Evolutionary conservation across 106 monocot species (phyloP), one percentile per base, ranked within the genome.

Genomic region (Amphibolis antarctica): DNA sequence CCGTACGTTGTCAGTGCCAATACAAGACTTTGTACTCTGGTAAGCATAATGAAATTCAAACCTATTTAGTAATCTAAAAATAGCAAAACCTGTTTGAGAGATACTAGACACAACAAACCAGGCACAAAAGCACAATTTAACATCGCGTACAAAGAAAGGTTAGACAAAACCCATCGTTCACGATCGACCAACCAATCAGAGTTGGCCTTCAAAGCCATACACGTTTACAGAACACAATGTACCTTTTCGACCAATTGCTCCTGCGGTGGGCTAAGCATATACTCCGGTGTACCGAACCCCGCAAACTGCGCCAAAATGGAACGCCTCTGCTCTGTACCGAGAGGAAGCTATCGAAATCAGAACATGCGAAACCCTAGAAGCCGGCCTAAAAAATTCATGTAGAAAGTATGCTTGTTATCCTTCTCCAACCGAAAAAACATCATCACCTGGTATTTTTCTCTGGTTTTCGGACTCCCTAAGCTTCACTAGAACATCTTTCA

Each of bases 201-300:
- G 36, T 36, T 7, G 36, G 4, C 36, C 2, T 36, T 36, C 4
- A 36, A 36, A 36, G 7, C 4, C 36, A 36, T 36, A 36, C 2
- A 36, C 36, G 7, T 36, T 2, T 36, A 36, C 2, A 36, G 36
- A 36, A 36, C 7, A 36, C 36, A 36, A 36, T 44, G n/a, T 76
- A 87, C 96, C 82, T 83, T 84, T 63, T 87, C 85, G 15, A 90
- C 62, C 25, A 98, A 73, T 0, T 91, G 63, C 25, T 98, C 98
- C 44, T 98, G 80, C 5, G 87, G 91, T 4, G 80, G 75, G 25
- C 61, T 62, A 14, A 81, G 65, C 91, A 80, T 79, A 75, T 72
- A 91, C 1, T 36, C 48, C 12, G 84, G 91, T 1, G 78, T 80
- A 9, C 22, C 46, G 46, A 68, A 68, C 56, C 72, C 75, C 12